Evolutionary conservation across 208 protist genomes (phyloP).

Genomic region (Wallacemonas sp.): DNA sequence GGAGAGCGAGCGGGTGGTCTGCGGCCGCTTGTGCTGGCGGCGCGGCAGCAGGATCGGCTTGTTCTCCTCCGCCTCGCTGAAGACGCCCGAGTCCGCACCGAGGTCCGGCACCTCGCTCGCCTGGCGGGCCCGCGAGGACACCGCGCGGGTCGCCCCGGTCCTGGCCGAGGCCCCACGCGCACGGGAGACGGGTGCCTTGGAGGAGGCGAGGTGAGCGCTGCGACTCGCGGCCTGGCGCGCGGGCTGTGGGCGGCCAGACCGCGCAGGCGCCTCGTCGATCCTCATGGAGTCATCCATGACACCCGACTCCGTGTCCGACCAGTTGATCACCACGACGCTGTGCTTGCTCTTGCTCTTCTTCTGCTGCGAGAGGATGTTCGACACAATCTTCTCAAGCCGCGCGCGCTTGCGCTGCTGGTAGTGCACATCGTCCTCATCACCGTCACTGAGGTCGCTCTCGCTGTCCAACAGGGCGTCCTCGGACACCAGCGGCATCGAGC

Average conservation of each 20-base stretch:
- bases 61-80: constrained; percentile 61
- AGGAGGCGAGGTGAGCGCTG: constrained; percentile 1
- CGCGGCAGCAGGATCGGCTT: constrained; percentile 73
- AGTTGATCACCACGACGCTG: constrained; percentile 88
- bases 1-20: constrained; percentile 61
- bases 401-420: constrained; percentile 38
- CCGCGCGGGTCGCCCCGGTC: constrained; percentile 19
- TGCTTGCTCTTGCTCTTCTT: constrained; percentile 69
- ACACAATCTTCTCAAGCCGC: constrained; percentile 73
- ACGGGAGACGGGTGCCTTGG: constrained; percentile 19
- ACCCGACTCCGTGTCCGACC: constrained; percentile 43
- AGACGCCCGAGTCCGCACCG: constrained; percentile 51
- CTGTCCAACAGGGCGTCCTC: constrained; percentile 28
- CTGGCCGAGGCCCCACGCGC: constrained; percentile 9
- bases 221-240: constrained; percentile 27
- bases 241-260: constrained; percentile 10
- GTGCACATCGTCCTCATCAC: constrained; percentile 24
- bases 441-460: constrained; percentile 23
- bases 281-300: constrained; percentile 13
- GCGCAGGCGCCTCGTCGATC: neutral
- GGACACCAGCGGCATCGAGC: constrained; percentile 54
- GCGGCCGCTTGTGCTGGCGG: constrained; percentile 34
- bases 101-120: constrained; percentile 47
- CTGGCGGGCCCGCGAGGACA: constrained; percentile 28
- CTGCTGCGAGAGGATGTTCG: constrained; percentile 51